phyloP scores from a whole-genome alignment of 2,329 filamentous ascomycete species.

The Alternaria gaisen region DNA sequence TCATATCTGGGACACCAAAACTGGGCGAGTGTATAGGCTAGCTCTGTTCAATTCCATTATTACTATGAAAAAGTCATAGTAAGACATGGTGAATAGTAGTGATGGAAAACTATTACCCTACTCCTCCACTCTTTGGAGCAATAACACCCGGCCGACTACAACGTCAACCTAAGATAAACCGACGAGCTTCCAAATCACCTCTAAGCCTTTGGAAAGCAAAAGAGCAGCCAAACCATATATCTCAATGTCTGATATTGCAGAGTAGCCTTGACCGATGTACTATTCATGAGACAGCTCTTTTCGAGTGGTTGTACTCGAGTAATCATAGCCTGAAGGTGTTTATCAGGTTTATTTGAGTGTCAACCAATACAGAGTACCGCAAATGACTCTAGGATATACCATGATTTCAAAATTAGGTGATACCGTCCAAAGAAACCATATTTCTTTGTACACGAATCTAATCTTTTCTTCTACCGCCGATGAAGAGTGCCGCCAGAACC shows the following conservation, averaged over 20 bases:
- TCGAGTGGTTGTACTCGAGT: not conserved
- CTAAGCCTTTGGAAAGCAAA: not conserved
- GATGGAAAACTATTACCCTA: too few species aligned
- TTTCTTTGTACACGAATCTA: not conserved
- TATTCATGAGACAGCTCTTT: not conserved
- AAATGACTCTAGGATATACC: not conserved
- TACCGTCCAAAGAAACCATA: not conserved
- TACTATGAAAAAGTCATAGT: too few species aligned
- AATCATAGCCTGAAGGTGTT: not conserved
- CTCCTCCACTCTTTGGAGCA: too few species aligned
- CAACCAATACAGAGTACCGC: not conserved
- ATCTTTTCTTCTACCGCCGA: constrained; percentile 46
- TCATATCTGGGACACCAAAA: too few species aligned
- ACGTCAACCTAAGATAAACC: too few species aligned
- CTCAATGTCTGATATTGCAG: not conserved
- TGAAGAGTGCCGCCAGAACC: constrained; percentile 54
- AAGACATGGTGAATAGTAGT: too few species aligned
- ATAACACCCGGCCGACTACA: too few species aligned
- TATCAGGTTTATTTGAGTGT: not conserved
- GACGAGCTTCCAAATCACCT: too few species aligned
- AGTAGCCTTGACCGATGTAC: not conserved
- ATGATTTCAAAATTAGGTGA: not conserved
- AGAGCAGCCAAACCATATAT: not conserved
- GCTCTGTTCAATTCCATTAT: too few species aligned
- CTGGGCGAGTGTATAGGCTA: too few species aligned